A percentile compares a stretch with the other conserved stretches of the same genome.
Evolutionary conservation across 768 basidiomycete species (phyloP).

Genomic region (Kwoniella europaea): DNA sequence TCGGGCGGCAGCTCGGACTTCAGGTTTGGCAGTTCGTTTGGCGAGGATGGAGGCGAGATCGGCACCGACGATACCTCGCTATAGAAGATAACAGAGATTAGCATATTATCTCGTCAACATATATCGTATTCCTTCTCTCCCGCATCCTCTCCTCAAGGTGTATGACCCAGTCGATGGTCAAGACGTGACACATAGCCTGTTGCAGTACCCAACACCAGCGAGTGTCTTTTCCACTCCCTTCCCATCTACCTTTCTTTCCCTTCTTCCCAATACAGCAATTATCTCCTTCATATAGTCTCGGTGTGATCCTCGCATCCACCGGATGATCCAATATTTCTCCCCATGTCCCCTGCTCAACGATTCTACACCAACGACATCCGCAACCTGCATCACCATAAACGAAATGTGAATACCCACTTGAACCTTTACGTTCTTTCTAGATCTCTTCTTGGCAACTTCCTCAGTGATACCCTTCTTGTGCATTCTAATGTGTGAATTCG

Average conservation of each 20-base stretch:
- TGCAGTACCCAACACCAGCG: no score
- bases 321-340: no score
- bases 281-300: no score
- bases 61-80: constrained; percentile 97
- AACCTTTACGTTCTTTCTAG: constrained; percentile 93
- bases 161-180: no score
- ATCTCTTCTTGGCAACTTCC: constrained; percentile 98
- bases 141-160: no score
- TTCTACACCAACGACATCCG: no score
- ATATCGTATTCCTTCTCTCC: not conserved
- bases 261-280: no score
- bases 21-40: constrained; percentile 87
- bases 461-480: constrained; percentile 99
- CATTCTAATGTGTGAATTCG: constrained; percentile 77
- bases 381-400: not conserved
- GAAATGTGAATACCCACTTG: constrained; percentile 45
- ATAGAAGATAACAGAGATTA: constrained; percentile 49
- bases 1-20: constrained; percentile 78
- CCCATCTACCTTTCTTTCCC: no score
- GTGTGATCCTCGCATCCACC: no score
- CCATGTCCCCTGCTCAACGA: no score
- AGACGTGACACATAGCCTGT: no score
- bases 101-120: not conserved
- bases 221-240: no score
- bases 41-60: constrained; percentile 89